Evolutionary conservation across 2,329 filamentous ascomycete genomes (phyloP), one percentile per base, ranked within the genome.

Genomic region (Anisogramma anomala): DNA sequence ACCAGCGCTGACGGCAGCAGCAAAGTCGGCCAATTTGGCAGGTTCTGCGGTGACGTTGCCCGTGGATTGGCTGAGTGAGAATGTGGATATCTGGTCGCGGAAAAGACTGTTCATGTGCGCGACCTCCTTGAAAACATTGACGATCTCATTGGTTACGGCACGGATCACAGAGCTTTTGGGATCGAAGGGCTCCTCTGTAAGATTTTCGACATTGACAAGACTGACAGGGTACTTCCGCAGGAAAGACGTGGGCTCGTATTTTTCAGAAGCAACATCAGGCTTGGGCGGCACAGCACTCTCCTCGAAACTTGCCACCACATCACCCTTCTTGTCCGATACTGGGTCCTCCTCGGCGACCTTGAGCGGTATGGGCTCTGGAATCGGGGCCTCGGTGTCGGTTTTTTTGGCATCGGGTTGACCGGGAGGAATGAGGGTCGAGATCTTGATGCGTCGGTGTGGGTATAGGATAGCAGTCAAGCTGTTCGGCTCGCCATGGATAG

Each of bases 121-220:
- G 40, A 98, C 86, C 59, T 96, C 88, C 65, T 95, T 96, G 70
- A 95, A 96, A 1, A 94, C 91, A 58, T 95, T 96, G 58, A 98
- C 87, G 47, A 98, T 96, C 65, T 98, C 93, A 55, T 89, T 94
- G 36, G 89, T 91, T 33, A 98, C 79, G 10, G 91, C 91, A 41
- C 86, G 81, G 46, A 96, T 87, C 25, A 91, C 79, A 14, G 82
- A 81, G 55, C 83, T 91, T 63, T 89, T 93, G 56, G 86, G 82
- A 59, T 96, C 91, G 58, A 84, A 84, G 0, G 87, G 81, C 55
- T 94, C 83, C 54, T 98, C 91, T 0, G 71, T 69, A 40, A 98
- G 70, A 53, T 98, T 98, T 48, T 96, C 87, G 28, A 96, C 88
- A 52, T 94, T 93, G 51, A 94, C 91, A 39, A 98, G 71, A 58